phyloP scores from a whole-genome alignment of 352 stramenopile genomes.

The Globisporangium parvum region DNA sequence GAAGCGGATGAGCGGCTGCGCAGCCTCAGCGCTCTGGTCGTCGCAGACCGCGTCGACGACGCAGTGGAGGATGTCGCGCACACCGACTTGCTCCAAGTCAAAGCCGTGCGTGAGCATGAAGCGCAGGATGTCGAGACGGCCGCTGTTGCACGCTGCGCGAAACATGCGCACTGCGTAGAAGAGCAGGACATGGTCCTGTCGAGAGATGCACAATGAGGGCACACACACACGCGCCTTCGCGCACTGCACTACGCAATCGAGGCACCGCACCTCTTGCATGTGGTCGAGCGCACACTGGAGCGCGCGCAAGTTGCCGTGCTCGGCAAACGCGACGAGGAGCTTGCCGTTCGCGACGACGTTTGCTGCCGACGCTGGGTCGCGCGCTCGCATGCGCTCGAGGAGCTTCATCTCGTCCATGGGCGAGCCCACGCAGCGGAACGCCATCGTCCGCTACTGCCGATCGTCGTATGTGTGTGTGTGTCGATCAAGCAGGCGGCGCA shows the following conservation, averaged over 20 bases:
- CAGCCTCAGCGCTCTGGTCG: slow-evolving; percentile 24
- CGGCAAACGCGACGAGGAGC: slow-evolving; percentile 44
- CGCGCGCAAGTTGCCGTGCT: slow-evolving; percentile 39
- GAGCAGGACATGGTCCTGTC: slow-evolving; percentile 38
- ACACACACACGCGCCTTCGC: no score
- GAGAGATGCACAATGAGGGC: background rate
- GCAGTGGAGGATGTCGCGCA: slow-evolving; percentile 47
- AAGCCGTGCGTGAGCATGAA: slow-evolving; percentile 69
- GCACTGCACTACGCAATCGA: background rate
- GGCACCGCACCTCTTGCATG: slow-evolving; percentile 29
- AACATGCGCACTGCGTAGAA: slow-evolving; percentile 74
- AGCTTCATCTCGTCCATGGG: slow-evolving; percentile 55
- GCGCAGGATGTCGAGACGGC: slow-evolving; percentile 47
- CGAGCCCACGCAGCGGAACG: slow-evolving; percentile 33
- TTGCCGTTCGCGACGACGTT: slow-evolving; percentile 62
- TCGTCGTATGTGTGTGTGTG: no score
- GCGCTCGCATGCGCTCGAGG: slow-evolving; percentile 34
- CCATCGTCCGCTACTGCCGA: slow-evolving; percentile 18
- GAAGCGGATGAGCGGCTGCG: slow-evolving; percentile 52
- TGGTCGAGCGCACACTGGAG: slow-evolving; percentile 39
- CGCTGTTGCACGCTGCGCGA: slow-evolving; percentile 35
- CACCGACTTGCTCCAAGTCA: slow-evolving; percentile 42
- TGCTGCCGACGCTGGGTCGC: slow-evolving; percentile 41
- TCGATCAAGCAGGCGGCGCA: background rate
- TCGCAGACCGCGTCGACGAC: slow-evolving; percentile 32